These are phyloP conservation scores for Linum trigynum DNA, from an alignment of 345 rosid species.

Conservation along the genomic window DNA sequence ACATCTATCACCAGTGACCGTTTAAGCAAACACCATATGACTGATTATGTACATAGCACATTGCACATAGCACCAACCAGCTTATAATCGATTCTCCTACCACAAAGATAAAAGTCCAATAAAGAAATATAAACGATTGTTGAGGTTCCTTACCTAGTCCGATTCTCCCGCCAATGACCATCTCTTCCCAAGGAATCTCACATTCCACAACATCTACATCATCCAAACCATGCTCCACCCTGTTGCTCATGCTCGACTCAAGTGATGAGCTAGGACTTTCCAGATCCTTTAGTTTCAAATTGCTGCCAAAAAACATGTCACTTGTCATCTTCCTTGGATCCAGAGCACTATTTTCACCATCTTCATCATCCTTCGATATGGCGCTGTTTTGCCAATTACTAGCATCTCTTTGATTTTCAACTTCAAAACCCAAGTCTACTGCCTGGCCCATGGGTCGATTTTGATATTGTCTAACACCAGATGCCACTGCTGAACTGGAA, in stretches of 20 bases:
- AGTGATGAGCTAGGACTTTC: slow-evolving; percentile 58
- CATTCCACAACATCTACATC: slow-evolving; percentile 89
- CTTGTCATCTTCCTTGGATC: slow-evolving; percentile 43
- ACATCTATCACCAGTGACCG: too few species aligned
- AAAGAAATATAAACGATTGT: slow-evolving; percentile 4
- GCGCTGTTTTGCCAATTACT: slow-evolving; percentile 29
- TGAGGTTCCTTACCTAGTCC: slow-evolving; percentile 69
- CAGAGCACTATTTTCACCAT: slow-evolving; percentile 34
- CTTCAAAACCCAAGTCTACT: slow-evolving; percentile 23
- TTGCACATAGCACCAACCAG: too few species aligned
- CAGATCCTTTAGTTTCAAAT: slow-evolving; percentile 47
- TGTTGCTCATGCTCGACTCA: slow-evolving; percentile 36
- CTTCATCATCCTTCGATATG: slow-evolving; percentile 25
- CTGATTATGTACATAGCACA: too few species aligned
- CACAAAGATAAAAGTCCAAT: too few species aligned
- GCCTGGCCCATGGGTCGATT: slow-evolving; percentile 28
- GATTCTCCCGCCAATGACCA: slow-evolving; percentile 93
- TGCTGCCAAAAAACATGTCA: slow-evolving; percentile 44
- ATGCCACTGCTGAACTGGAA: slow-evolving; percentile 29
- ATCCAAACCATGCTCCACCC: slow-evolving; percentile 61
- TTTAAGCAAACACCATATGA: too few species aligned
- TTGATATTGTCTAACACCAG: slow-evolving; percentile 31
- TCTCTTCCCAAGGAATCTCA: slow-evolving; percentile 98
- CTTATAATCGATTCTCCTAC: too few species aligned
- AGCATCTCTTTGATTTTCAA: slow-evolving; percentile 28